Evolutionary conservation across 352 stramenopile genomes (phyloP), one percentile per base, ranked within the genome.

Genomic region (Chrysophaeum taylorii): DNA sequence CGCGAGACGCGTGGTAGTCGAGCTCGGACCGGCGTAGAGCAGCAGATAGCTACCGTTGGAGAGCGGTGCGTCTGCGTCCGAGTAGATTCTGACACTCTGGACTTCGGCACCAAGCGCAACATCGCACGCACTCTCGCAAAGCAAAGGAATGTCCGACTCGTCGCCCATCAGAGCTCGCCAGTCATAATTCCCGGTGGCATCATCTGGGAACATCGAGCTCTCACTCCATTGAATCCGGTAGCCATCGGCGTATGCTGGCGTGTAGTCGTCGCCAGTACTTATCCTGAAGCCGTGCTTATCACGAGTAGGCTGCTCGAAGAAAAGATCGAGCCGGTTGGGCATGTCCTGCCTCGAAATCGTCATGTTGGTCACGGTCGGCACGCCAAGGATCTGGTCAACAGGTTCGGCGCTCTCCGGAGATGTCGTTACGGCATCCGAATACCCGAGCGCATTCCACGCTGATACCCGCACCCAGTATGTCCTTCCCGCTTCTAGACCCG

Each of bases 381-480:
- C 0, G 54, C 70, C 62, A 0, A 74, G 35, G n/a, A 71, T 7
- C 62, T 71, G 61, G 21, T 63, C 35, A 1, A 25, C 27, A 16
- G 69, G 61, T 39, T 7, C 4, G 4, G 57, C 29, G 64, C 4
- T 27, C 52, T 5, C 25, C 12, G 57, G 57, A 31, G 2, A 23
- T 7, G 57, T 50, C 38, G 41, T 29, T 12, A 50, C 23, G 57
- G 57, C 57, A 18, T 66, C 57, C 12, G 14, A 27, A 36, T 66
- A 66, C 18, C 82, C 79, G 63, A 80, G 74, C 7, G 85, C 85
- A 64, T 98, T 98, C 78, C 88, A 92, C 2, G 92, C 88, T 21
- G 90, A 94, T 0, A 98, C 89, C 15, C 93, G 88, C 2, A 97
- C 89, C 64, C 85, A 96, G 76, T 97, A 96, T 18, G 81, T 71